These are phyloP conservation scores for Lachancea lanzarotensis DNA, from an alignment of 805 yeast genomes.

Conservation along the genomic window DNA sequence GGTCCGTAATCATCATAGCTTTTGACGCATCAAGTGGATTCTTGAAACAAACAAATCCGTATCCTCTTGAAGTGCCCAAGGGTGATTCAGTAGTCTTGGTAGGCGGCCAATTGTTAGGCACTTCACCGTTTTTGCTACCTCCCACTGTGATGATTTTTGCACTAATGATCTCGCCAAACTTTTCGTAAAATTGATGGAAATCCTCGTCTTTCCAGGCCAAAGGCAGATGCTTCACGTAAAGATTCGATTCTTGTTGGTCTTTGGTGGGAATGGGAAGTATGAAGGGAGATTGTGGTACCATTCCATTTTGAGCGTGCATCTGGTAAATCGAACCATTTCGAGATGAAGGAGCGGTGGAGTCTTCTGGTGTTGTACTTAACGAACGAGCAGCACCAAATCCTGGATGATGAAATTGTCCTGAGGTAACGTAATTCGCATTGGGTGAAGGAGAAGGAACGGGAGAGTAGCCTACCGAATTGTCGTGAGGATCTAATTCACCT, in stretches of 20 bases:
- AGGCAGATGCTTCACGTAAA: constrained; percentile 64
- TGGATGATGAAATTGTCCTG: constrained; percentile 2
- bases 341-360: constrained; percentile 9
- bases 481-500: neutral
- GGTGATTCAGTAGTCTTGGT: constrained; percentile 9
- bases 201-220: constrained; percentile 49
- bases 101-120: constrained; percentile 2
- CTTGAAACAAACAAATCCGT: constrained; percentile 75
- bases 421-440: neutral
- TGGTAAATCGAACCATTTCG: constrained; percentile 7
- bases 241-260: constrained; percentile 61
- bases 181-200: constrained; percentile 37
- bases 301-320: constrained; percentile 1
- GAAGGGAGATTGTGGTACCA: constrained; percentile 6
- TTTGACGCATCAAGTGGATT: constrained; percentile 57
- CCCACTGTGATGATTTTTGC: constrained; percentile 49
- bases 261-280: constrained; percentile 31
- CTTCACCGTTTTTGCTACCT: constrained; percentile 20
- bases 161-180: constrained; percentile 47
- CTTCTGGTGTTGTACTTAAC: constrained; percentile 6
- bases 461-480: constrained; percentile 2
- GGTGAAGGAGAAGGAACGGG: constrained; percentile 10
- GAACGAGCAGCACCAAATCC: constrained; percentile 11
- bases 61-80: constrained; percentile 53
- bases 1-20: constrained; percentile 52